Percentiles rank a stretch among this genome's conserved stretches.
Evolutionary conservation across 495 filamentous ascomycete genomes (phyloP).

Genomic region (Penicillium taxi): DNA sequence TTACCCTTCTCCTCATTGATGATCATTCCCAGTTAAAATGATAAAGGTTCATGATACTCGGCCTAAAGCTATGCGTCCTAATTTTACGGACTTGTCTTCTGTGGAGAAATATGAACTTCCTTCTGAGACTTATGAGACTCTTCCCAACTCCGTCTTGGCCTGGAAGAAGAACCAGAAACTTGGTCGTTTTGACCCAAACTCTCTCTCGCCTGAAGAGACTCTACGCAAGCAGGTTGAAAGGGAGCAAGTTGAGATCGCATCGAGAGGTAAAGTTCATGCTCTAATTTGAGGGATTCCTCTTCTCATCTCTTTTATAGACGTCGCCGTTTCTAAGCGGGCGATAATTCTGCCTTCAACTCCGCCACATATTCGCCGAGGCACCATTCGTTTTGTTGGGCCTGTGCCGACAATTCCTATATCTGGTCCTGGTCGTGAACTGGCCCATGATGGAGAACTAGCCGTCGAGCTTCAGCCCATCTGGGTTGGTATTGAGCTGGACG

Average conservation of each 20-base stretch:
- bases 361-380: slow-evolving; percentile 67
- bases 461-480: slow-evolving; percentile 53
- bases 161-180: slow-evolving; percentile 91
- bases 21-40: neutral
- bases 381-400: slow-evolving; percentile 71
- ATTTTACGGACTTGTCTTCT: slow-evolving; percentile 68
- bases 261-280: slow-evolving; percentile 44
- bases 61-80: slow-evolving; percentile 58
- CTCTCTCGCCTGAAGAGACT: slow-evolving; percentile 49
- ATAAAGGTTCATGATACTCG: slow-evolving; percentile 70
- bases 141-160: slow-evolving; percentile 76
- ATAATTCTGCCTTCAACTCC: slow-evolving; percentile 39
- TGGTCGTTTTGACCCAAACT: slow-evolving; percentile 86
- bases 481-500: slow-evolving; percentile 79
- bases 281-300: neutral
- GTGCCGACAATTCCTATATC: slow-evolving; percentile 70
- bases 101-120: slow-evolving; percentile 86
- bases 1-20: neutral
- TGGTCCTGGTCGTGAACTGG: slow-evolving; percentile 22
- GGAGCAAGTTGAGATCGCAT: slow-evolving; percentile 52
- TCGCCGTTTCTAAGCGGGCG: slow-evolving; percentile 27
- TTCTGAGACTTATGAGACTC: slow-evolving; percentile 69
- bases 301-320: slow-evolving; percentile 18
- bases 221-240: slow-evolving; percentile 62
- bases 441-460: slow-evolving; percentile 14